Conservation (phyloP, 148 eudicot species). For the Pouteria glomerata region DNA sequence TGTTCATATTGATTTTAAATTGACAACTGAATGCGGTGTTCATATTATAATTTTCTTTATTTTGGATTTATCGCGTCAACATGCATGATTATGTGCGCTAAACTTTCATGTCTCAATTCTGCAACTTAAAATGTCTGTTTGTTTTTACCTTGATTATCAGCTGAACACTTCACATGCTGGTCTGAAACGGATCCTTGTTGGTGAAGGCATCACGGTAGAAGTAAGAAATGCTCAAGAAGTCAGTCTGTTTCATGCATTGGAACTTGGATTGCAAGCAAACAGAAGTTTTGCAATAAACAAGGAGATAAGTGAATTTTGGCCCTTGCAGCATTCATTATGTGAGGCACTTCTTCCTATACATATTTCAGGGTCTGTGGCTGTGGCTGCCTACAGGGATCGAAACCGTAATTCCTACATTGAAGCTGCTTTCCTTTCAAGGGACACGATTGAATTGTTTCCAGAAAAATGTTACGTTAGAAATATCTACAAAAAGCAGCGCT, state of each 20-base stretch:
- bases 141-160: conserved; percentile 26
- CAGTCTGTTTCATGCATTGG: conserved; percentile 25
- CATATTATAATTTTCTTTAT: not conserved
- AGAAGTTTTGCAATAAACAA: conserved; percentile 9
- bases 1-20: not conserved
- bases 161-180: conserved; percentile 42
- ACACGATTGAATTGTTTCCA: conserved; percentile 42
- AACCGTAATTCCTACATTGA: conserved; percentile 26
- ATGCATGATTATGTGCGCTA: not conserved
- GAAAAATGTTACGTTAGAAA: conserved; percentile 38
- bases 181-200: conserved; percentile 44
- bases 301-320: conserved; percentile 12
- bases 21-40: not conserved
- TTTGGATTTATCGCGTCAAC: not conserved
- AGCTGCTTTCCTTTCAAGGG: conserved; percentile 20
- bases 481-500: conserved; percentile 18
- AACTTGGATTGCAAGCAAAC: conserved; percentile 20
- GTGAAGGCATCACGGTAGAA: conserved; percentile 52
- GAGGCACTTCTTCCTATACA: conserved; percentile 36
- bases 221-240: conserved; percentile 45
- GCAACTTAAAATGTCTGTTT: conserved; percentile 5
- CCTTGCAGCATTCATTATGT: conserved; percentile 27
- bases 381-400: conserved; percentile 36
- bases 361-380: conserved; percentile 43
- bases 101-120: not conserved